Evolutionary conservation across 2,329 filamentous ascomycete species (phyloP), one percentile per base, ranked within the genome.

Genomic region (Xylariales sp.): DNA sequence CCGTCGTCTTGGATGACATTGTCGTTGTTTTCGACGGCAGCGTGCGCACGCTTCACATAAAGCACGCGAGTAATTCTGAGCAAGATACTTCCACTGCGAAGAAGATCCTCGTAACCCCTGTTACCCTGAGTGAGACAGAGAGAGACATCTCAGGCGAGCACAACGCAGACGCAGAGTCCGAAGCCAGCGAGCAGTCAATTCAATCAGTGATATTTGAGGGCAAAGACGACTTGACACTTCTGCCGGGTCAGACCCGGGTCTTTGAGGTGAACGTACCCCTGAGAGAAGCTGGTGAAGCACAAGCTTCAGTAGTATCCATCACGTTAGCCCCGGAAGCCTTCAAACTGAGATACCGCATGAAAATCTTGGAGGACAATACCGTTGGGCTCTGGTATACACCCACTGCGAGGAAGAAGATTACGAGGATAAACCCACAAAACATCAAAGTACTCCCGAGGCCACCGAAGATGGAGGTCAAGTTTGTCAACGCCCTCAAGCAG

Each of bases 391-490:
- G 79, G 78, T 74, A 73, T 44, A 60, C 65, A 5, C 60, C 62
- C 3, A 62, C 65, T 11, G 57, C 60, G 0, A 70, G 63, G 39
- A 71, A 71, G 44, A 68, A 64, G 20, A 59, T 77, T 15, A 62
- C 71, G 20, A 70, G 78, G 7, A 50, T 63, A 9, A 68, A 74
- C 34, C 65, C 76, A 7, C 69, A 76, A 24, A 66, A 68, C 2
- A 76, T 95, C 42, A 82, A 79, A 42, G 81, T 98, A 18, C 73
- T 89, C 40, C 91, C 93, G 1, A 86, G 94, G 50, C 93, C 91
- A 20, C 93, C 93, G 1, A 97, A 96, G 63, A 80, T 98, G 68
- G 82, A 88, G 51, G 78, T 98, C 33, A 74, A 69, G 19, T 66
- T 88, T 8, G 69, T 77, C 2, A 74, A 79, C 29, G 63, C 83